Evolutionary conservation across 1,139 yeast species (phyloP).

Genomic region (Yamadazyma songkhlaensis): DNA sequence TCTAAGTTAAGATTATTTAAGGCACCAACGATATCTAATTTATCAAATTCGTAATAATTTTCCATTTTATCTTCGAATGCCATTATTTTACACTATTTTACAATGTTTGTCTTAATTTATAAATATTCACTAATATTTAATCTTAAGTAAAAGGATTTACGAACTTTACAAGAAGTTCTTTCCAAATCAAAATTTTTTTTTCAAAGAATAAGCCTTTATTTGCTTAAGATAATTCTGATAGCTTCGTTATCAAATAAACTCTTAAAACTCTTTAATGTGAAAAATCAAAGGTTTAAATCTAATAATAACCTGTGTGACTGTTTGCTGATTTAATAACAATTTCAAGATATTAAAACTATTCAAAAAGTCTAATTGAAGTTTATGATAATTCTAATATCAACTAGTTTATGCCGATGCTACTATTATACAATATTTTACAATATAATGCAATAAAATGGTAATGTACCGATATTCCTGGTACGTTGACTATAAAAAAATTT

Average conservation of each 20-base stretch:
- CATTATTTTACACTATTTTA: constrained; percentile 5
- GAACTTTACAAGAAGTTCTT: too few relatives aligned
- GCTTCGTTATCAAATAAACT: too few relatives aligned
- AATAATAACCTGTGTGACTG: constrained; percentile 1
- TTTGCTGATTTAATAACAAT: neutral
- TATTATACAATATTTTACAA: constrained; percentile 4
- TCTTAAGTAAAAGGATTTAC: neutral
- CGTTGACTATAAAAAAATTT: constrained; percentile 6
- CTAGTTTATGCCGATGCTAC: constrained; percentile 1
- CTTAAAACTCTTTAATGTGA: too few relatives aligned
- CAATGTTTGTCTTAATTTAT: neutral
- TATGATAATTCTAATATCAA: neutral
- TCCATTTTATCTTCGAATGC: constrained; percentile 4
- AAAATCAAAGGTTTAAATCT: neutral
- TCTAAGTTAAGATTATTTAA: constrained; percentile 39
- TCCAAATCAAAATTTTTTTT: too few relatives aligned
- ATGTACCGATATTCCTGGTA: constrained; percentile 1
- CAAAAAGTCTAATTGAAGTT: neutral
- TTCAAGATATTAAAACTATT: too few relatives aligned
- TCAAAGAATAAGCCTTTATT: too few relatives aligned
- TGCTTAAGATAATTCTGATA: too few relatives aligned
- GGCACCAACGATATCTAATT: constrained; percentile 43
- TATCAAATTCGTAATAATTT: constrained; percentile 3
- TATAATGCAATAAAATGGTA: neutral
- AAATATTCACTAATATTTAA: neutral